Percentiles rank a stretch among this genome's conserved stretches.
Conservation (phyloP, 2,329 filamentous ascomycete genomes). For the Arthrobotrys musiformis region DNA sequence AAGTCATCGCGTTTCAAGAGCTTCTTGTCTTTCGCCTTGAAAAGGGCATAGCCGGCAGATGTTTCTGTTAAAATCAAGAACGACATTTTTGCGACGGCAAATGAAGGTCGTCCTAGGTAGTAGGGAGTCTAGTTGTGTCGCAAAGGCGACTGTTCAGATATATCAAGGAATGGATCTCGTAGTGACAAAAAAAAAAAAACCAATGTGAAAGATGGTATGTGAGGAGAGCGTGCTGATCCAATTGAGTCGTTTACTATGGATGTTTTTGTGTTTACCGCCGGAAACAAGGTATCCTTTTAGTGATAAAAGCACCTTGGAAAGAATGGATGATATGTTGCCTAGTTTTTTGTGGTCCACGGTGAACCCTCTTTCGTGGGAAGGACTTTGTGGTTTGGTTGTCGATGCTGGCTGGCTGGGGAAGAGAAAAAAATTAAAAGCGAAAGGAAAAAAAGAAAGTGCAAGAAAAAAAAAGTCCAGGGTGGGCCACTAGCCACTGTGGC, state of each 20-base stretch:
- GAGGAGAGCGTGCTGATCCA: background rate
- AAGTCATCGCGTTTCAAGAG: constrained; percentile 88
- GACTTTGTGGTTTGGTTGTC: background rate
- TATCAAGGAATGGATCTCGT: background rate
- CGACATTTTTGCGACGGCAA: constrained; percentile 71
- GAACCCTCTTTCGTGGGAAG: constrained; percentile 1
- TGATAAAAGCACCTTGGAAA: background rate
- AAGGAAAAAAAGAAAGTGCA: background rate
- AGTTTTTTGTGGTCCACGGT: background rate
- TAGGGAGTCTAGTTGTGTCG: background rate
- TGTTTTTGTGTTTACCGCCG: background rate
- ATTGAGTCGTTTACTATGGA: background rate
- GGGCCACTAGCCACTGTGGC: background rate
- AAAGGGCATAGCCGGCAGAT: constrained; percentile 94
- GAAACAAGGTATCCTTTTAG: background rate
- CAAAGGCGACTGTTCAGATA: background rate
- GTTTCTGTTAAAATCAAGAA: constrained; percentile 95
- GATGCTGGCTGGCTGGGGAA: background rate
- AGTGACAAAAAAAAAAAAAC: background rate
- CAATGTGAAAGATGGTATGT: background rate
- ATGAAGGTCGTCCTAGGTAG: background rate
- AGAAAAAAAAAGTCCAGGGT: background rate
- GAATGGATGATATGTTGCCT: background rate
- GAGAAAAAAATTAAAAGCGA: constrained; percentile 17
- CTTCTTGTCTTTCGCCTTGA: constrained; percentile 99